Conservation (phyloP, 139 green algal genomes). For the Coccomyxa sp. region DNA sequence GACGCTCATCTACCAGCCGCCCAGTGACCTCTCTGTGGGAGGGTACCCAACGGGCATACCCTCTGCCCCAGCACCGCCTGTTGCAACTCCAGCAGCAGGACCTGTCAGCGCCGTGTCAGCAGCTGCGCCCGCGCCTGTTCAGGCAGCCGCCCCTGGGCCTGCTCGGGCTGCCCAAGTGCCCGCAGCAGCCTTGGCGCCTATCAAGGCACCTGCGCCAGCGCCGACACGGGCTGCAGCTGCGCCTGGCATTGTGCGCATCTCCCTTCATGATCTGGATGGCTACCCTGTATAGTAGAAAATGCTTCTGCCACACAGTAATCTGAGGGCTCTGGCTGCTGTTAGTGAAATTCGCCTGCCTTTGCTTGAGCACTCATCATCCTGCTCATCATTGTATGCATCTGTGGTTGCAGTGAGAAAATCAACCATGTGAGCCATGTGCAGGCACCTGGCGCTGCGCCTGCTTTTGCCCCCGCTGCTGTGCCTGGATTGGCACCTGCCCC, state of each 20-base stretch:
- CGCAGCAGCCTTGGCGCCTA: neutral
- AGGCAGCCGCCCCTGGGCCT: neutral
- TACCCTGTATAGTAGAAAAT: too few species aligned
- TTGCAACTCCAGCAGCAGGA: neutral
- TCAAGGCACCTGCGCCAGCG: neutral
- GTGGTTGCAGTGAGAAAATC: too few species aligned
- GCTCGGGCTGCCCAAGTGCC: too few species aligned
- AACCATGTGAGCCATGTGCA: too few species aligned
- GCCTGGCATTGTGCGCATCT: neutral
- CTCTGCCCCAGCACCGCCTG: neutral
- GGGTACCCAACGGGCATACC: neutral
- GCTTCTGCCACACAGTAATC: too few species aligned
- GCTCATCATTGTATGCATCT: too few species aligned
- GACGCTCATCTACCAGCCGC: neutral
- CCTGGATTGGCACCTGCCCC: neutral
- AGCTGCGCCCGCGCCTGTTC: too few species aligned
- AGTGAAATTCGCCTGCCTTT: too few species aligned
- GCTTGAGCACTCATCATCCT: too few species aligned
- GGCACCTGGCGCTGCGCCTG: neutral
- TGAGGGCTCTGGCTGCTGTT: too few species aligned
- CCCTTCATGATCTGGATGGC: too few species aligned
- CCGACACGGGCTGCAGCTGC: neutral
- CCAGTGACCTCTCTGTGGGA: neutral
- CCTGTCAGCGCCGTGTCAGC: too few species aligned
- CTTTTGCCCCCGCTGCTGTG: neutral